phyloP scores from a whole-genome alignment of 2,329 filamentous ascomycete genomes.

The Monilinia fructicola region DNA sequence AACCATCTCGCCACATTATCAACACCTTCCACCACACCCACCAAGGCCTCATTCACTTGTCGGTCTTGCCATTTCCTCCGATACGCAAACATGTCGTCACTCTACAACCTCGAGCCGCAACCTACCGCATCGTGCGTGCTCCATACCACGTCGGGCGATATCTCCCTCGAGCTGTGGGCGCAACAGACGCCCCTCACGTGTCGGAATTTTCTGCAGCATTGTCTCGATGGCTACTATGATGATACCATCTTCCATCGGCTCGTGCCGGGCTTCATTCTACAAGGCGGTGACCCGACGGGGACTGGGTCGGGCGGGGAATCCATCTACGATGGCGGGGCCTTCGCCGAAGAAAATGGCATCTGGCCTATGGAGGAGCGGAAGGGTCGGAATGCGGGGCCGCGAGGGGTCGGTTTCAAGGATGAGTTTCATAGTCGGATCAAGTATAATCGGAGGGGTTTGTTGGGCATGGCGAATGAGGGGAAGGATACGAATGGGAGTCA shows the following conservation, averaged over 20 bases:
- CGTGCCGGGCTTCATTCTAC: constrained; percentile 86
- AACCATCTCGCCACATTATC: not conserved
- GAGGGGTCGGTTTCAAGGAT: constrained; percentile 67
- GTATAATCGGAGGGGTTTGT: constrained; percentile 83
- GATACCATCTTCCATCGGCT: constrained; percentile 92
- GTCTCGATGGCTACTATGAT: constrained; percentile 92
- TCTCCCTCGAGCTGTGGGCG: constrained; percentile 90
- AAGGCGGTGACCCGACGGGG: constrained; percentile 91
- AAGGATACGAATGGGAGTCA: constrained; percentile 85
- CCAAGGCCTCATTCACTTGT: constrained; percentile 34
- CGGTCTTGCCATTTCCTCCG: constrained; percentile 17
- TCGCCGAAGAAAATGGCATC: constrained; percentile 45
- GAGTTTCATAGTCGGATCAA: constrained; percentile 91
- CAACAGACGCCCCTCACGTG: constrained; percentile 89
- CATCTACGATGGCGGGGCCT: constrained; percentile 83
- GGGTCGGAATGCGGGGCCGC: constrained; percentile 59
- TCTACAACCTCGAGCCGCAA: constrained; percentile 93
- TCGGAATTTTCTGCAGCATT: constrained; percentile 94
- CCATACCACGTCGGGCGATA: constrained; percentile 84
- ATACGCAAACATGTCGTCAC: constrained; percentile 66
- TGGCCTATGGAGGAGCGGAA: constrained; percentile 62
- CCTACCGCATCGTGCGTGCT: constrained; percentile 90
- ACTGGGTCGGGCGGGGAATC: constrained; percentile 89
- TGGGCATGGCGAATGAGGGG: constrained; percentile 96
- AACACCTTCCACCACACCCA: not conserved